These are phyloP conservation scores for Lathyrus aphaca DNA, from an alignment of 306 rosid species.

Conservation along the genomic window DNA sequence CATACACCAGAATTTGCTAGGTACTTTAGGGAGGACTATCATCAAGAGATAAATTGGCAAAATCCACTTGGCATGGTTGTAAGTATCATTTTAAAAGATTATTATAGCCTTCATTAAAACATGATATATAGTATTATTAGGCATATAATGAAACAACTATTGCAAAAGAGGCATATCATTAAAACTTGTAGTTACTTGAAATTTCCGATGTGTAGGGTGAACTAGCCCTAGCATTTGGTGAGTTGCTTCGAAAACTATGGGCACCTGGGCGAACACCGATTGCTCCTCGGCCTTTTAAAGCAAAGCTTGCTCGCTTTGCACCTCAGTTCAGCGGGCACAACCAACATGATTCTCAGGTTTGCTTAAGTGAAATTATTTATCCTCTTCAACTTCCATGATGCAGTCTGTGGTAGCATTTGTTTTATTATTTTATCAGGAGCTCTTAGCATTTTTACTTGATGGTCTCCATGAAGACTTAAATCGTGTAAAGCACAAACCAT, in stretches of 20 bases:
- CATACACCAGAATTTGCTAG: slow-evolving; percentile 94
- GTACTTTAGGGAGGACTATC: slow-evolving; percentile 95
- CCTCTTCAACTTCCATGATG: slow-evolving; percentile 25
- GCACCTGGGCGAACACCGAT: slow-evolving; percentile 93
- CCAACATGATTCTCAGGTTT: slow-evolving; percentile 99
- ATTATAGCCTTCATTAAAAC: slow-evolving; percentile 11
- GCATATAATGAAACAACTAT: slow-evolving; percentile 1
- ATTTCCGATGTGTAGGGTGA: slow-evolving; percentile 68
- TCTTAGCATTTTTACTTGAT: slow-evolving; percentile 93
- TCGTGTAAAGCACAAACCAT: slow-evolving; percentile 95
- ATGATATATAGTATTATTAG: background rate
- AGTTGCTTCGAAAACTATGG: slow-evolving; percentile 93
- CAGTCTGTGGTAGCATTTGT: slow-evolving; percentile 38
- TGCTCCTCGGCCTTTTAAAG: slow-evolving; percentile 92
- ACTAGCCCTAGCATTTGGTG: slow-evolving; percentile 96
- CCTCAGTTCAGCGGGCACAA: slow-evolving; percentile 98
- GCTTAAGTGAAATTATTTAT: slow-evolving; percentile 19
- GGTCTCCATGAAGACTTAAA: slow-evolving; percentile 99
- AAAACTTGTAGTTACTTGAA: no score
- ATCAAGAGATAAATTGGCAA: slow-evolving; percentile 89
- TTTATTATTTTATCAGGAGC: slow-evolving; percentile 70
- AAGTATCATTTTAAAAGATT: slow-evolving; percentile 56
- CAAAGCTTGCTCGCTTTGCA: slow-evolving; percentile 98
- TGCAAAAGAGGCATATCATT: no score
- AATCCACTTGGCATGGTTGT: slow-evolving; percentile 99